Base-by-base conservation (phyloP, 2,329 filamentous ascomycete genomes). In the Aaosphaeria arxii region DNA sequence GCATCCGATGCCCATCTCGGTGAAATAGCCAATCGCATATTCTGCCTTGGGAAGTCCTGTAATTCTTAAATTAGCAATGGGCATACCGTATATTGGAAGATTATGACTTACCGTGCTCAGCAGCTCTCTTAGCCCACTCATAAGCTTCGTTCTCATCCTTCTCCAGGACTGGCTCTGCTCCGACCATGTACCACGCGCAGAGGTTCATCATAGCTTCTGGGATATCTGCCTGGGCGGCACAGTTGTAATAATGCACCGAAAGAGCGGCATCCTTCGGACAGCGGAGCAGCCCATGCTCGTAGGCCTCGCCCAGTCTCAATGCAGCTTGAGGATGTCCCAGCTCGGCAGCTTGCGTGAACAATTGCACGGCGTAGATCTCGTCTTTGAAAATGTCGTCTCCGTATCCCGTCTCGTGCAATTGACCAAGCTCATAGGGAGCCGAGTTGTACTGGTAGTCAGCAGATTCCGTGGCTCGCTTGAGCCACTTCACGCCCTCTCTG, bases 151-250 rank as follows among this genome's bases (percentile, higher is more conserved):
- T 87, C 69, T 97, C 92, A 61, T 99, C 92, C 72, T 94, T 96
- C 51, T 96, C 91, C 24, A 99, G 74, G 11, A 97, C 84, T 0
- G 91, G 91, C 57, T 91, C 88, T 1, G 94, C 94, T 7, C 94
- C 94, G 38, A 97, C 88, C 80, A 97, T 88, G 70, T 97, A 99
- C 94, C 94, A 99, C 7, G 94, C 94, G 71, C 94, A 99, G 6
- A 99, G 78, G 4, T 92, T 92, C 91, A 99, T 96, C 91, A 97
- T 97, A 42, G 91, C 92, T 42, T 85, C 81, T 0, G 91, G 79
- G 63, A 96, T 88, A 1, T 89, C 90, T 41, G 81, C 79, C 63
- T 95, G 88, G 2, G 94, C 94, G 9, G 94, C 92, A 29, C 86
- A 87, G 1, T 92, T 99, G 74, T 99, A 99, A 67, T 96, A 99